Evolutionary conservation across 768 basidiomycete genomes (phyloP), one percentile per base, ranked within the genome.

Genomic region (Boletus rubroflammeus): DNA sequence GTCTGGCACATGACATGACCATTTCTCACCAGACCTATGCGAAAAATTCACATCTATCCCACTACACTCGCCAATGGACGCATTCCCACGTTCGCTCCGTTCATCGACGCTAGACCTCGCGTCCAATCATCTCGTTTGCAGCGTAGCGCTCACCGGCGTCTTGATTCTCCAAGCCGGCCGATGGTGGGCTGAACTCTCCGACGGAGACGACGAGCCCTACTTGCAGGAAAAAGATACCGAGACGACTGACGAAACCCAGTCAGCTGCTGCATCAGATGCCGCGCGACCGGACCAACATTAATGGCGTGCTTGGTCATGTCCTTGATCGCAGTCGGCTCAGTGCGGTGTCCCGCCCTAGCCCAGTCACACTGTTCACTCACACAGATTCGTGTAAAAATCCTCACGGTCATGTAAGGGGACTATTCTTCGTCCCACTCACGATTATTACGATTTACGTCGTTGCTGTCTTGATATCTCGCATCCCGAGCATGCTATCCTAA

Each of bases 121-220:
- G 0, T 89, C 90, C 28, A 85, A 81, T 62, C 83, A 93, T 66
- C 86, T 93, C 64, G 81, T 93, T 54, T 92, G 88, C 75, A 88
- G 88, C 65, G 91, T 93, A 44, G 88, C 89, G 0, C 79, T 93
- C 51, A 93, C 91, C 0, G 91, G 91, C n/a, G 87, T 93, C 26
- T 74, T 93, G 32, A 81, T 84, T 9, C 78, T 93, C 25, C 91
- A 93, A 73, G 89, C 90, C 0, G 88, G 86, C 42, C 81, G 90
- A 41, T 87, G 84, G 75, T 93, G 90, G 90, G 88, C 86, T 4
- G 91, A 93, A 66, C 81, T 80, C 29, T 76, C 84, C 15, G 88
- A 90, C 57, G 73, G 72, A 31, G 83, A 83, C 31, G 81, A 82
- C 23, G 80, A 80, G 14, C 67, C 56, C 17, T 68, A 65, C 29